These are phyloP conservation scores for Cutaneotrichosporon cavernicola DNA, from an alignment of 1,284 basidiomycete species.

Conservation along the genomic window DNA sequence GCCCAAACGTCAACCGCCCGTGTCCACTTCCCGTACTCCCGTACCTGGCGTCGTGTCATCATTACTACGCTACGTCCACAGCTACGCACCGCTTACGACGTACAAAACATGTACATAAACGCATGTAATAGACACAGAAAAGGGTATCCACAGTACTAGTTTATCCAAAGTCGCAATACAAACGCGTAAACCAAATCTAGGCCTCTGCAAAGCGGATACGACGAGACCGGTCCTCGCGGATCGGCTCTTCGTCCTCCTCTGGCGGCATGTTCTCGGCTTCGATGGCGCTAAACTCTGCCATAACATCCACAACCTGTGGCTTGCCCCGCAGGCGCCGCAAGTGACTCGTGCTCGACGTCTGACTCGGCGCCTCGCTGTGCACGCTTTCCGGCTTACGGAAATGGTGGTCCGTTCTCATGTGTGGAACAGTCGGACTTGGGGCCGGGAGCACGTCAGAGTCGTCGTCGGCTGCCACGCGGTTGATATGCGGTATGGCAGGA, in stretches of 20 bases:
- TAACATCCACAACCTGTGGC: conserved; percentile 27
- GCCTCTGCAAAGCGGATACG: conserved; percentile 39
- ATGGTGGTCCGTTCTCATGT: neutral
- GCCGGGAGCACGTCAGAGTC: neutral
- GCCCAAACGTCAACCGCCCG: too few species aligned
- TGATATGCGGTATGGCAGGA: neutral
- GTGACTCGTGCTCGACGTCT: conserved; percentile 8
- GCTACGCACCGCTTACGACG: neutral
- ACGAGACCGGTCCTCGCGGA: conserved; percentile 38
- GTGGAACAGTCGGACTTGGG: conserved; percentile 11
- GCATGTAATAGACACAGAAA: neutral
- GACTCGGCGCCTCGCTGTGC: conserved; percentile 8
- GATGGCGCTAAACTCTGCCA: conserved; percentile 37
- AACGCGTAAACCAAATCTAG: neutral
- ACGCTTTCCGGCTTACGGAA: conserved; percentile 9
- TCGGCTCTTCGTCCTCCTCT: conserved; percentile 29
- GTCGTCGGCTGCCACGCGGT: neutral
- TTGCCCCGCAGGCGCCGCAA: conserved; percentile 23
- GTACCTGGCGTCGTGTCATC: too few species aligned
- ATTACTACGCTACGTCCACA: too few species aligned
- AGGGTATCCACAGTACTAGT: too few species aligned
- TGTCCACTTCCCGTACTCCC: too few species aligned
- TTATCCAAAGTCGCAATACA: neutral
- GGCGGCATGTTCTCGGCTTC: conserved; percentile 27
- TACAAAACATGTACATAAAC: neutral